These are phyloP conservation scores for Hemileccinum rubropunctum DNA, from an alignment of 768 basidiomycete genomes.

Conservation along the genomic window DNA sequence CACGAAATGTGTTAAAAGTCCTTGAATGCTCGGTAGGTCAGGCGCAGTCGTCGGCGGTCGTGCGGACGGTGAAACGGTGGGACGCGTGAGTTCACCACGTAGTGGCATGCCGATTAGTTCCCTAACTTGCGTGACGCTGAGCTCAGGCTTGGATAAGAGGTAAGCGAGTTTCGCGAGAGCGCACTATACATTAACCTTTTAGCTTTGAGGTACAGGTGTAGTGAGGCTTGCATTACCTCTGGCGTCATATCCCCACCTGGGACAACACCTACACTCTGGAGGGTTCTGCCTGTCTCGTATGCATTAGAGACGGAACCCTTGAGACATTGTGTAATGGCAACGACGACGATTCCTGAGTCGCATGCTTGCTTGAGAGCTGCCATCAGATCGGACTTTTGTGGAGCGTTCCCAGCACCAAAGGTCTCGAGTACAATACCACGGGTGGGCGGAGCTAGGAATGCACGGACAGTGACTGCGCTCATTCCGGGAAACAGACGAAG, in stretches of 20 bases:
- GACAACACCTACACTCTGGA: slow-evolving; percentile 73
- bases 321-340: slow-evolving; percentile 88
- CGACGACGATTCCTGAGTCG: slow-evolving; percentile 79
- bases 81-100: slow-evolving; percentile 82
- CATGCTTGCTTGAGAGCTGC: slow-evolving; percentile 78
- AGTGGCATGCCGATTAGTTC: slow-evolving; percentile 73
- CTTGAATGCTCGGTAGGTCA: slow-evolving; percentile 59
- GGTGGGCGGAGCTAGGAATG: slow-evolving; percentile 72
- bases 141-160: slow-evolving; percentile 81
- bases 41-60: slow-evolving; percentile 39
- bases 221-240: slow-evolving; percentile 51
- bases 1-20: slow-evolving; percentile 64
- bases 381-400: slow-evolving; percentile 74
- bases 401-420: slow-evolving; percentile 92
- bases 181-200: slow-evolving; percentile 48
- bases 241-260: slow-evolving; percentile 93
- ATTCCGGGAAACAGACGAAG: slow-evolving; percentile 89
- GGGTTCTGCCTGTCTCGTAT: slow-evolving; percentile 74
- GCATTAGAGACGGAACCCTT: slow-evolving; percentile 84
- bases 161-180: slow-evolving; percentile 90
- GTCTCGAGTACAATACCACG: slow-evolving; percentile 86
- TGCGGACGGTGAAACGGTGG: slow-evolving; percentile 42
- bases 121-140: slow-evolving; percentile 65
- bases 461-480: slow-evolving; percentile 64
- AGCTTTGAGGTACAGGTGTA: neutral